Conservation (phyloP, 441 rosid genomes). For the Raphanus hybrid region DNA sequence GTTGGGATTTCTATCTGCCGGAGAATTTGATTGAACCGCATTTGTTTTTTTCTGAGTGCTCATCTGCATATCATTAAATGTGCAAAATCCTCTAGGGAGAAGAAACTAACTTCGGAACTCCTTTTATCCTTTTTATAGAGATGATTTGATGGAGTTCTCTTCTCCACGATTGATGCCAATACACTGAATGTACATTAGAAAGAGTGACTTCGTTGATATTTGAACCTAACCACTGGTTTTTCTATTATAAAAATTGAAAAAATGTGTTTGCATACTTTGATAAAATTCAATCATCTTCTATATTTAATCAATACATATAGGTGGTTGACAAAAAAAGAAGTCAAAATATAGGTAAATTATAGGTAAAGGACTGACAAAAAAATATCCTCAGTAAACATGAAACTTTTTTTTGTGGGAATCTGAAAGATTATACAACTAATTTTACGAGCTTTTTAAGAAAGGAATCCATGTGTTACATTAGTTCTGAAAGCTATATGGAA, state of each 20-base stretch:
- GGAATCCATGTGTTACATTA: not conserved
- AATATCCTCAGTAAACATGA: not conserved
- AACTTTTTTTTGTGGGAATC: not conserved
- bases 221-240: not conserved
- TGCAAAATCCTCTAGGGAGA: not conserved
- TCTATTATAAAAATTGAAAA: not conserved
- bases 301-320: not conserved
- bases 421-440: conserved; percentile 1
- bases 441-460: not conserved
- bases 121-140: not conserved
- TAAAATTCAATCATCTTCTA: not conserved
- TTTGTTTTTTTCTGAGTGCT: not conserved
- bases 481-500: conserved; percentile 20
- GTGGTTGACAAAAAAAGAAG: no score
- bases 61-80: not conserved
- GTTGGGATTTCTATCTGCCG: not conserved
- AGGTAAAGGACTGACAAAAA: not conserved
- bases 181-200: not conserved
- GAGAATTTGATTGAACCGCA: not conserved
- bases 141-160: not conserved
- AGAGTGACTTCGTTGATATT: not conserved
- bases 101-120: not conserved
- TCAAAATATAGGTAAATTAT: no score
- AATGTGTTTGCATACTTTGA: not conserved
- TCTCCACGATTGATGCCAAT: not conserved